Base-by-base conservation (phyloP, 495 filamentous ascomycete species). In the Platismatia glauca region DNA sequence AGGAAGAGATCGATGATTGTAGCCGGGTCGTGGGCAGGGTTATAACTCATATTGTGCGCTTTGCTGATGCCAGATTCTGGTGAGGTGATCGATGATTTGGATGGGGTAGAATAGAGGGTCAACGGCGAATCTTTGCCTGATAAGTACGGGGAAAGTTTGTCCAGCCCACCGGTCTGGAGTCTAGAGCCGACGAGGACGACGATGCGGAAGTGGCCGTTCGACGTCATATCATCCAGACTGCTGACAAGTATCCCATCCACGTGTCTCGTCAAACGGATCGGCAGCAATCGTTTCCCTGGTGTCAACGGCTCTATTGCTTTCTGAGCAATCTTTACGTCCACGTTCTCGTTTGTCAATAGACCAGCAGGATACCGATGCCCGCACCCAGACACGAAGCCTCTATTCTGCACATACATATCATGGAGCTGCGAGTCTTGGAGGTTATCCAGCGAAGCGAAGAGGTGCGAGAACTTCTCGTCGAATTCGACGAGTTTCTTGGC, bases 401-500 rank as follows among this genome's bases (percentile, higher is more conserved):
- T 43, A 7, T n/a, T 43, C 41, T n/a, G 16, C 41, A 43, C n/a
- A 20, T 43, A 43, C 16, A 60, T 3, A 8, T 35, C 44, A 37
- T 60, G 34, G 33, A 53, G 24, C n/a, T 52, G 13, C 44, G n/a
- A 4, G 11, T 9, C 3, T 31, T 59, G 27, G 7, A 59, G 31
- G 18, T 38, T 35, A 9, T 50, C 44, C 16, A 11, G 20, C 3
- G 20, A 34, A 16, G 22, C 18, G 18, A 41, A 64, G 27, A 60
- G 27, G 11, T 55, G 57, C 4, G 62, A 13, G 29, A 44, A 55
- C 18, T 43, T 53, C 15, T 82, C 80, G 72, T 94, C 89, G 67
- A 90, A 91, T 29, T 84, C 77, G 24, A 94, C 76, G 2, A 94
- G 75, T 48, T 85, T 84, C 60, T 88, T 78, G 11, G 89, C 89